A percentile compares a stretch with the other conserved stretches of the same genome.
phyloP scores from a whole-genome alignment of 768 basidiomycete genomes.

The Hemileccinum impolitum region DNA sequence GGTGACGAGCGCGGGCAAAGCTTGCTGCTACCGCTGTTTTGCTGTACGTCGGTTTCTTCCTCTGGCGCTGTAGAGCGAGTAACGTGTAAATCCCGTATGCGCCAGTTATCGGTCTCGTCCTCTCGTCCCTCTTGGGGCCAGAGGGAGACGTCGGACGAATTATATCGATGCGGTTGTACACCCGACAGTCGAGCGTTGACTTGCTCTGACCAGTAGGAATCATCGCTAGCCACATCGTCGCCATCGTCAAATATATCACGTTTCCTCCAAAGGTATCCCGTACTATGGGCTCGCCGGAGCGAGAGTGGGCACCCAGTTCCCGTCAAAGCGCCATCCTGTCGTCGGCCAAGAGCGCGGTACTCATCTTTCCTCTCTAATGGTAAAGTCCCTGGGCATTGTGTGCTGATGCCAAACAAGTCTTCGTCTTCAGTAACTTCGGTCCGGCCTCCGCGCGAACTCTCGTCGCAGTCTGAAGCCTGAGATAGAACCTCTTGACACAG shows the following conservation, averaged over 20 bases:
- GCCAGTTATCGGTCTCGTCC: conserved; percentile 12
- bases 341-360: too few species aligned
- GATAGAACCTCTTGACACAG: background rate
- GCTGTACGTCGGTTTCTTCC: background rate
- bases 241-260: background rate
- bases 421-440: background rate
- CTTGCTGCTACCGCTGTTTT: background rate
- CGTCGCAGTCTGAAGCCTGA: background rate
- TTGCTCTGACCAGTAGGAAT: conserved; percentile 10
- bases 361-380: background rate
- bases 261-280: background rate
- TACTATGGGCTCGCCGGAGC: conserved; percentile 1
- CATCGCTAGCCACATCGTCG: background rate
- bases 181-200: conserved; percentile 5
- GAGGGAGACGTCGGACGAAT: background rate
- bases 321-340: background rate
- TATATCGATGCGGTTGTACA: background rate
- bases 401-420: background rate
- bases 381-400: background rate
- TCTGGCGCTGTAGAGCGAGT: background rate
- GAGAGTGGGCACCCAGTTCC: background rate
- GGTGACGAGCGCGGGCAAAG: conserved; percentile 8
- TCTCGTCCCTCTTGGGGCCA: conserved; percentile 4
- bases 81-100: background rate
- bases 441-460: background rate